Conservation (phyloP, 352 stramenopile species). For the Albugo laibachii region DNA sequence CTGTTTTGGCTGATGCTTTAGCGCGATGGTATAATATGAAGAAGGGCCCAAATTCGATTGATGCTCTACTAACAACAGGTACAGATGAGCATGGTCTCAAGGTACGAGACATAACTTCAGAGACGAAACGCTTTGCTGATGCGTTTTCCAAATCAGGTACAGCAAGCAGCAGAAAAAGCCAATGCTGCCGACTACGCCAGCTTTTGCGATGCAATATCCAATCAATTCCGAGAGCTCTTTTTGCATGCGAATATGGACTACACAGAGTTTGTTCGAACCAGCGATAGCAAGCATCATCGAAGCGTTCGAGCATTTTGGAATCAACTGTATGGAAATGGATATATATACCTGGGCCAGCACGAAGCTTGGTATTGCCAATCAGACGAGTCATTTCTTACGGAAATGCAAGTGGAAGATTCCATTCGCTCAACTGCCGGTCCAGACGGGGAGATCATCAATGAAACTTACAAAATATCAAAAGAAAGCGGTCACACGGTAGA, state of each 20-base stretch:
- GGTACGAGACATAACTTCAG: neutral
- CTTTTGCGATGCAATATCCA: conserved; percentile 87
- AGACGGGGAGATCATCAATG: conserved; percentile 7
- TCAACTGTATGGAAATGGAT: conserved; percentile 68
- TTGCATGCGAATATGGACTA: conserved; percentile 80
- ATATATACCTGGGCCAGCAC: conserved; percentile 96
- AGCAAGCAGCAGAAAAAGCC: conserved; percentile 81
- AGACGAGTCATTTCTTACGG: conserved; percentile 97
- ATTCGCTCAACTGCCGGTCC: conserved; percentile 11
- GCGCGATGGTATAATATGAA: conserved; percentile 57
- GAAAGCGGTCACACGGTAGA: conserved; percentile 84
- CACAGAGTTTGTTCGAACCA: conserved; percentile 96
- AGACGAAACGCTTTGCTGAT: neutral
- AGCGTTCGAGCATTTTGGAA: conserved; percentile 86
- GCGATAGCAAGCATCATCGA: conserved; percentile 82
- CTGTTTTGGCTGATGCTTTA: conserved; percentile 76
- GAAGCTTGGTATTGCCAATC: conserved; percentile 97
- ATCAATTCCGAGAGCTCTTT: conserved; percentile 83
- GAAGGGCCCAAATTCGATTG: conserved; percentile 1
- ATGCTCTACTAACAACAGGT: conserved; percentile 89
- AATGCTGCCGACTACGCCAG: conserved; percentile 59
- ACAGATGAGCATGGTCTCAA: conserved; percentile 97
- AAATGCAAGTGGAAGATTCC: conserved; percentile 88
- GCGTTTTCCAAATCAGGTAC: conserved; percentile 35
- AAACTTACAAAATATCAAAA: conserved; percentile 54